Conservation (phyloP, 768 basidiomycete species). For the Psilocybe subaeruginosa region DNA sequence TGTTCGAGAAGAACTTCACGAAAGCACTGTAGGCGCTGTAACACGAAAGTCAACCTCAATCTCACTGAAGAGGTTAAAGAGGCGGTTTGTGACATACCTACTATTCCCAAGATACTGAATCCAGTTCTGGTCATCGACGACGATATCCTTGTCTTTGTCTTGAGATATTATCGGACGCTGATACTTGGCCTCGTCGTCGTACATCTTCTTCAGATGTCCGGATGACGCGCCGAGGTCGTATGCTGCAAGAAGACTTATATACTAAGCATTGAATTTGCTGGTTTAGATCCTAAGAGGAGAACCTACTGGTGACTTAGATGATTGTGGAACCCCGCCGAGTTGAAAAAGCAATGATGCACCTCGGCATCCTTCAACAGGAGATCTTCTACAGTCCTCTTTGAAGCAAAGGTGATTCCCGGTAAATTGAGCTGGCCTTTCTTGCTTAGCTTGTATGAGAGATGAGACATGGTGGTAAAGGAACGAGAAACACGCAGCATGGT, state of each 20-base stretch:
- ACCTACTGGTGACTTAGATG: slow-evolving; percentile 63
- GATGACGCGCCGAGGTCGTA: slow-evolving; percentile 59
- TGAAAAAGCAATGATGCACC: slow-evolving; percentile 54
- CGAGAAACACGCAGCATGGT: slow-evolving; percentile 11
- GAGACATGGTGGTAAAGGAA: slow-evolving; percentile 14
- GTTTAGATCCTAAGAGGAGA: not conserved
- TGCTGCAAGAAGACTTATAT: slow-evolving; percentile 50
- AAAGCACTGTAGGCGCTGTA: slow-evolving; percentile 41
- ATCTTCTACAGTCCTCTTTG: slow-evolving; percentile 43
- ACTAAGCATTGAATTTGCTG: not conserved
- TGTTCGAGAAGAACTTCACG: slow-evolving; percentile 41
- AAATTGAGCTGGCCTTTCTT: slow-evolving; percentile 46
- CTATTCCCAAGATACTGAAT: slow-evolving; percentile 49
- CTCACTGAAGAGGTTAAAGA: not conserved
- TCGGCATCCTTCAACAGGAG: slow-evolving; percentile 52
- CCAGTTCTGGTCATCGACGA: slow-evolving; percentile 51
- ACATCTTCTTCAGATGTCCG: slow-evolving; percentile 49
- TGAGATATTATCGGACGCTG: slow-evolving; percentile 44
- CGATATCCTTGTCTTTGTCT: slow-evolving; percentile 34
- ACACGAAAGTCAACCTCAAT: not conserved
- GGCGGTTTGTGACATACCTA: slow-evolving; percentile 34
- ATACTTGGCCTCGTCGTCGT: slow-evolving; percentile 38
- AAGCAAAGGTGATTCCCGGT: slow-evolving; percentile 46
- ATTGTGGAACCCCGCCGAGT: slow-evolving; percentile 49
- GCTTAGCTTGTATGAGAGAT: slow-evolving; percentile 25